Evolutionary conservation across 352 stramenopile genomes (phyloP), one percentile per base, ranked within the genome.

Genomic region (Globisporangium uncinulatum): DNA sequence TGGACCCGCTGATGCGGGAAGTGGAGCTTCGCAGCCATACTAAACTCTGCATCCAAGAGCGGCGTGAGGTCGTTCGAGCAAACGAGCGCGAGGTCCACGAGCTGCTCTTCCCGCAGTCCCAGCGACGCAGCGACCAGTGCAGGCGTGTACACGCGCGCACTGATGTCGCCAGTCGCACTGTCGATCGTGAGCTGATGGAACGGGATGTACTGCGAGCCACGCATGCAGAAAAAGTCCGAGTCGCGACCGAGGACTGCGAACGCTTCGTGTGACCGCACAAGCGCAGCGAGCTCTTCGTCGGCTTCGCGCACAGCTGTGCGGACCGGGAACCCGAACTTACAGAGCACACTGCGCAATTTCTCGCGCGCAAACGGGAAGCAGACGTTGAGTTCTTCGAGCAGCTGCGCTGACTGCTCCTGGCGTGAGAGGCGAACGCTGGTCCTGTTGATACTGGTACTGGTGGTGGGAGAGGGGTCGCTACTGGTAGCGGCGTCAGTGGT

Each of bases 141-240:
- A 0, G 86, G 69, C 39, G 69, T 79, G 56, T 91, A 97, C 17
- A 97, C 79, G n/a, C 67, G 69, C 20, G 85, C 86, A 11, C 59
- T 67, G 15, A 95, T 50, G n/a, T 62, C 63, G 2, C 62, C 56
- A 29, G 45, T 48, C 19, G 37, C 46, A 34, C 67, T 48, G 45
- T 84, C 67, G 6, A 82, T 56, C 0, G 17, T 54, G 1, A 89
- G 55, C 31, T 73, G 79, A 0, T 52, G 21, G 47, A 95, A 89
- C 9, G 83, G 83, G 51, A 97, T 92, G 57, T 97, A 97, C 49
- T 67, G 71, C 8, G 87, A 73, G 9, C 76, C 76, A 8, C 74
- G 74, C 82, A 96, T 94, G 57, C 87, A 74, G 15, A 96, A 60
- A 60, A 95, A 97, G 56, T 97, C 89, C 53, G 87, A 96, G 69